Base-by-base conservation (phyloP, 2,329 filamentous ascomycete species). In the Chrysosphaeria jannelii region DNA sequence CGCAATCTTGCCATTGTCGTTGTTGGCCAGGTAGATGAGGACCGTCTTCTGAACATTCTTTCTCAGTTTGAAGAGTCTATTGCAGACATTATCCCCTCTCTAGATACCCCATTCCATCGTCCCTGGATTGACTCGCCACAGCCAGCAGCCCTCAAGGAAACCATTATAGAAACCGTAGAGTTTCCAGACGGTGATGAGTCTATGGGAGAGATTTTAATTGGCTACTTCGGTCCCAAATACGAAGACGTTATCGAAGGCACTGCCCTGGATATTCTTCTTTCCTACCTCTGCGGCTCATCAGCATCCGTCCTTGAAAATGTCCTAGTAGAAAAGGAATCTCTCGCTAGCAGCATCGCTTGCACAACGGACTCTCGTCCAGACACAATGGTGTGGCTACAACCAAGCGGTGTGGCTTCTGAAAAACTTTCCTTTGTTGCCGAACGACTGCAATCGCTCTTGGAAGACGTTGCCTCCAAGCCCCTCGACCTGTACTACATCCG, bases 131-230 rank as follows among this genome's bases (percentile, higher is more conserved):
- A 91, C 27, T 91, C 81, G 4, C 57, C 64, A 25, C 70, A 72
- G 31, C 67, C 76, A 0, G 68, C 74, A 3, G 45, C 61, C 0
- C 49, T 97, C 14, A 57, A 58, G 14, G 54, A 72, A 39, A 76
- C 74, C 0, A 51, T 66, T 8, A 45, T 89, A 8, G 62, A 81
- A 32, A 75, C 57, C 1, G 68, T 89, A 14, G 68, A 89, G 30
- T 97, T 97, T 35, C 85, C 85, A 0, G 85, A 97, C 39, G 81
- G 91, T 36, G 85, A 97, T 33, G 85, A 97, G 39, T 81, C 76
- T 0, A 72, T 67, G 26, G 85, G 85, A 18, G 81, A 93, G 39
- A 64, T 93, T 23, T 49, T 75, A 23, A 64, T 91, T 11, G 70
- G 60, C 2, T 90, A 88, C 45, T 64, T 93, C 26, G 85, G 85